Evolutionary conservation across 345 rosid genomes (phyloP), one percentile per base, ranked within the genome.

Genomic region (Rhizophora apiculata): DNA sequence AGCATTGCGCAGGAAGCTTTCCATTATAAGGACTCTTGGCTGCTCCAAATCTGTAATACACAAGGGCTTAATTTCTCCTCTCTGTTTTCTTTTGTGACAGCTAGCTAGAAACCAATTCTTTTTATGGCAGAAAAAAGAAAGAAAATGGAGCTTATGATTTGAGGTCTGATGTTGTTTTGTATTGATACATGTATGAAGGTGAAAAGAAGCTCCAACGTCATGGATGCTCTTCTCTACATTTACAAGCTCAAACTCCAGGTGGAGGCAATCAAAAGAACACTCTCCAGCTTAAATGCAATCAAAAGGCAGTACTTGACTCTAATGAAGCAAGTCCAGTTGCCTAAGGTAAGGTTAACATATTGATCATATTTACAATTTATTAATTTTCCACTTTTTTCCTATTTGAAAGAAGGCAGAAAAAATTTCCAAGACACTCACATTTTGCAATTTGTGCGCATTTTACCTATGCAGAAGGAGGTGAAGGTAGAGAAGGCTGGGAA

Each of bases 401-500:
- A 10, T 10, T 11, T 11, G 48, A 11, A 39, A 39, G 48, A 39
- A 39, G 16, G 16, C 3, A 11, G 1, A 4, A 2, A 3, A 39
- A 39, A 39, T 39, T 39, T 39, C 48, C 10, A 39, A 10, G 10
- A 39, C 16, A 39, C 15, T 39, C 16, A 39, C 48, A 11, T 39
- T 39, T 39, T 39, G 48, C 48, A 39, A 39, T 39, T 39, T 39
- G 48, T 39, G 48, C 15, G 16, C 16, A 9, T 39, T 39, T 39
- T 39, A 9, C 26, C 11, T 61, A 7, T 62, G 39, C 29, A 65
- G 72, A 75, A 75, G 87, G 88, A 85, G 60, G 88, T 92, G 77
- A 82, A 79, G 76, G 95, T 90, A 60, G 88, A 88, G 74, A 83
- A 85, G 78, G 63, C 69, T 63, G 89, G 82, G 52, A 85, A 81